Conservation (phyloP, 2,329 filamentous ascomycete species). For the Teratosphaeria viscida region DNA sequence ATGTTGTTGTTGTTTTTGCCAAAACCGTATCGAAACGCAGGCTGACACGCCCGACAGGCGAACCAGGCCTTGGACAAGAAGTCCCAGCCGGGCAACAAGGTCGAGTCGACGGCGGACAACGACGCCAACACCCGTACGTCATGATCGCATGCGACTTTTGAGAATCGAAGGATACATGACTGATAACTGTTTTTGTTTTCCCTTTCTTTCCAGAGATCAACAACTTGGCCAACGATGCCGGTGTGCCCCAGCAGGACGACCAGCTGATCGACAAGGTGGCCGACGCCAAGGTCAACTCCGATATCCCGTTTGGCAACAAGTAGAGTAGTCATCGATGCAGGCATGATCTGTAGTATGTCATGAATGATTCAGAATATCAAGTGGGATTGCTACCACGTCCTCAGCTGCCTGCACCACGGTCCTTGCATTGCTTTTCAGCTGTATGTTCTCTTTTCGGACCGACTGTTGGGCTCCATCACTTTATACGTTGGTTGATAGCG, state of each 20-base stretch:
- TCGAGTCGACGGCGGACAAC: conserved; percentile 4
- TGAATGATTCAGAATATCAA: background rate
- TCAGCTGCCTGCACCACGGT: too few relatives aligned
- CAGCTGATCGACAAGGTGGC: conserved; percentile 5
- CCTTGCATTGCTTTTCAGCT: too few relatives aligned
- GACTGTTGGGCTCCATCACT: too few relatives aligned
- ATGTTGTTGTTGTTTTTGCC: background rate
- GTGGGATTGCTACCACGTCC: background rate
- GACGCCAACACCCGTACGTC: conserved; percentile 2
- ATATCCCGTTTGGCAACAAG: conserved; percentile 4
- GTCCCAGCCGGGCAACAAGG: conserved; percentile 4
- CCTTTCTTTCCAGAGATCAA: conserved; percentile 2
- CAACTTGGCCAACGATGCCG: conserved; percentile 3
- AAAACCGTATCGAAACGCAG: background rate
- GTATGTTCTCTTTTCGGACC: too few relatives aligned
- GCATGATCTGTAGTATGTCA: background rate
- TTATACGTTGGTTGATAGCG: too few relatives aligned
- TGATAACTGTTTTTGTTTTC: background rate
- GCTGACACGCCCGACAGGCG: background rate
- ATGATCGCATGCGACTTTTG: background rate
- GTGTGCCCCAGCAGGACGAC: conserved; percentile 5
- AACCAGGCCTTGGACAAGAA: conserved; percentile 3
- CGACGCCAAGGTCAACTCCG: conserved; percentile 6
- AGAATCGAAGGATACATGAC: too few relatives aligned
- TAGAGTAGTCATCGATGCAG: background rate